Percentiles rank a stretch among this genome's conserved stretches.
Evolutionary conservation across 345 rosid genomes (phyloP).

Genomic region (Theobroma cacao): DNA sequence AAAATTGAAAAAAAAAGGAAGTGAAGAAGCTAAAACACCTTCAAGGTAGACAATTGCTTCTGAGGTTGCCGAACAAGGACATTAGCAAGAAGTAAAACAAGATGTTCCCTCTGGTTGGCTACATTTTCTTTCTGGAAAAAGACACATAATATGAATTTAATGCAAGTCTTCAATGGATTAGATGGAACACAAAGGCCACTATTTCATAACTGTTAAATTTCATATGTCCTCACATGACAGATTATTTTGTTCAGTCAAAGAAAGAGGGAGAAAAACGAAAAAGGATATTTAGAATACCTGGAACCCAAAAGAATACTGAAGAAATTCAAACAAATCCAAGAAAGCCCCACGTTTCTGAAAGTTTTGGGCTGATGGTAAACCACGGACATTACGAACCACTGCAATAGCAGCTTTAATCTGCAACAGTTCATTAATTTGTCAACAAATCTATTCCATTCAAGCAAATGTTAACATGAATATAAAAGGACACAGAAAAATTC

Average conservation of each 20-base stretch:
- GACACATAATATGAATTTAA: slow-evolving; percentile 9
- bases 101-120: slow-evolving; percentile 92
- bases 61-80: slow-evolving; percentile 52
- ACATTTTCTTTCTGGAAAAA: slow-evolving; percentile 71
- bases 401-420: slow-evolving; percentile 86
- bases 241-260: neutral
- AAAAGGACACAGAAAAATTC: neutral
- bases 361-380: slow-evolving; percentile 54
- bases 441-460: slow-evolving; percentile 11
- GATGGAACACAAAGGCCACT: neutral
- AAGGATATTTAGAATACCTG: slow-evolving; percentile 51
- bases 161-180: slow-evolving; percentile 1
- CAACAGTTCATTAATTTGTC: slow-evolving; percentile 23
- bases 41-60: slow-evolving; percentile 44
- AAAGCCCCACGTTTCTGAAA: slow-evolving; percentile 46
- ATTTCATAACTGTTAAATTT: neutral
- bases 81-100: slow-evolving; percentile 83
- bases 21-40: slow-evolving; percentile 41
- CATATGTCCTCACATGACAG: neutral
- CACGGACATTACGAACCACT: slow-evolving; percentile 59
- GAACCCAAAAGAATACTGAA: slow-evolving; percentile 76
- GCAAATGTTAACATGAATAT: neutral
- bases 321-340: slow-evolving; percentile 74
- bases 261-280: neutral
- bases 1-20: slow-evolving; percentile 4